Evolutionary conservation across 495 filamentous ascomycete species (phyloP), one percentile per base, ranked within the genome.

Genomic region (Rhizodiscina lignyota): DNA sequence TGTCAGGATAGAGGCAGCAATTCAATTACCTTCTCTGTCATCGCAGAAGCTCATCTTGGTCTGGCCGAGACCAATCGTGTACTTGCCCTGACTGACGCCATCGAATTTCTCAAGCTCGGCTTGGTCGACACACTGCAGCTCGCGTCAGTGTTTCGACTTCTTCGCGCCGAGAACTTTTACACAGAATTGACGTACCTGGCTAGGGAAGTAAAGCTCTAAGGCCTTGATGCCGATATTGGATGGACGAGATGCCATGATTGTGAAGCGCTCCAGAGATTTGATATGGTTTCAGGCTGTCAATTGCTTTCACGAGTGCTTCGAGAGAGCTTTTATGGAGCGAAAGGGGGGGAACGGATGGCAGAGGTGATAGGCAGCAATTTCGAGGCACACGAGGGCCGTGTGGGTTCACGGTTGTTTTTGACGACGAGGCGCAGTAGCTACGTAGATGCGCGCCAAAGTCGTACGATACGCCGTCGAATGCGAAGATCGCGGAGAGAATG

Each of bases 31-130:
- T 70, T 97, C 89, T 50, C 85, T 72, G 60, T 97, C 89, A 67
- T 97, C 89, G 57, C 91, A 96, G 68, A 97, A 97, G 71, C 79
- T 86, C 89, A 97, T 97, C 64, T 89, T 94, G 45, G 87, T 96
- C 75, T 96, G 89, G 48, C 89, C 89, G 34, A 97, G 79, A 66
- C 89, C 89, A 62, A 97, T 97, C 45, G 89, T 97, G 70, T 97
- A 97, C 60, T 97, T 97, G 43, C 89, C 89, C 32, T 72, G 55
- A 50, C 73, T 74, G 45, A 94, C 91, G 58, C 86, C 89, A 76
- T 97, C 89, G 67, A 93, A 87, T 68, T 93, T 91, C 62, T 97
- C 89, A 38, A 97, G 72, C 52, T 94, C 86, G 36, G 71, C 51
- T 68, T 97, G 89, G 59, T 94, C 85, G 48, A 97, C 87, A 59